phyloP scores from a whole-genome alignment of 805 yeast species.

The Candida michaelii region DNA sequence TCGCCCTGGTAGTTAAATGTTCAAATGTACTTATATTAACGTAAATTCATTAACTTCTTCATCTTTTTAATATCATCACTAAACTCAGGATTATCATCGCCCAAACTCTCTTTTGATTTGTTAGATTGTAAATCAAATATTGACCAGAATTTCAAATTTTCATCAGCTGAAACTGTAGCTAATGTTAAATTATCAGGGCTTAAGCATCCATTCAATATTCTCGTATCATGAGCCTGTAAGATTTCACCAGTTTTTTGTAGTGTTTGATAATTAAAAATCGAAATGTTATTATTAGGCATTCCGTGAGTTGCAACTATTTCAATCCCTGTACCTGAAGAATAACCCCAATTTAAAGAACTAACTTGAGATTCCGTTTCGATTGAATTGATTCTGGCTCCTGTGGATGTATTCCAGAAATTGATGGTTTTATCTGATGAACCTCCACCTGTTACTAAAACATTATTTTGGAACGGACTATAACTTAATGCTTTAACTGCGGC shows the following conservation, averaged over 20 bases:
- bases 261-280: constrained; percentile 83
- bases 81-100: constrained; percentile 16
- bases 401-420: constrained; percentile 93
- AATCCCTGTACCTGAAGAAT: constrained; percentile 62
- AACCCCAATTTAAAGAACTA: constrained; percentile 91
- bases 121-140: constrained; percentile 59
- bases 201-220: constrained; percentile 78
- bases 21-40: constrained; percentile 15
- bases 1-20: too few relatives aligned
- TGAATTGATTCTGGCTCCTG: constrained; percentile 82
- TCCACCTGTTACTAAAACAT: constrained; percentile 93
- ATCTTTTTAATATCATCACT: constrained; percentile 22
- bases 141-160: constrained; percentile 92
- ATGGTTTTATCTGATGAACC: constrained; percentile 87
- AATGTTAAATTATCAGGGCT: constrained; percentile 89
- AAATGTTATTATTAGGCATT: constrained; percentile 79
- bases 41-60: constrained; percentile 28
- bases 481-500: constrained; percentile 95
- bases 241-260: constrained; percentile 87
- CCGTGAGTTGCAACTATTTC: constrained; percentile 96
- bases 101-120: constrained; percentile 9
- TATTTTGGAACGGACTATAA: constrained; percentile 88
- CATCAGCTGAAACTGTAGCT: constrained; percentile 96
- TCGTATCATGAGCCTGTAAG: constrained; percentile 80
- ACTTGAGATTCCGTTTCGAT: constrained; percentile 94